Evolutionary conservation across 371 early-diverging fungal genomes (phyloP).

Genomic region (Rhizopus microsporus): DNA sequence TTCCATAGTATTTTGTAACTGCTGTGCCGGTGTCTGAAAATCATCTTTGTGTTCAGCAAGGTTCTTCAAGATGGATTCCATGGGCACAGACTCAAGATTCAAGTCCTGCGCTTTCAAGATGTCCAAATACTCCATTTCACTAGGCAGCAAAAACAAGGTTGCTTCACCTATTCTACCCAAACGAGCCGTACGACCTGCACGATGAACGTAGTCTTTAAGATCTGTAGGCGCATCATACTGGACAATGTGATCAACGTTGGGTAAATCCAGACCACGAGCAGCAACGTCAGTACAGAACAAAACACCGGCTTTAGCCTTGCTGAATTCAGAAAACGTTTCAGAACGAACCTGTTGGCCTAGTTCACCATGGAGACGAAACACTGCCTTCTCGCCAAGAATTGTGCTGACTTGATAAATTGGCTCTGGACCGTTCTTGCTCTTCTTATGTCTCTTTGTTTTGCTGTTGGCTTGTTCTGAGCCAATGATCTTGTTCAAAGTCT

Average conservation of each 20-base stretch:
- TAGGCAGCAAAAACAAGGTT: constrained; percentile 81
- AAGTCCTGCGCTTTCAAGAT: constrained; percentile 72
- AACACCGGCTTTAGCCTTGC: constrained; percentile 63
- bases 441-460: constrained; percentile 25
- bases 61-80: constrained; percentile 53
- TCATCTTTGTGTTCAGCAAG: constrained; percentile 43
- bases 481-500: constrained; percentile 22
- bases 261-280: constrained; percentile 97
- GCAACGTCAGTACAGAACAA: constrained; percentile 98
- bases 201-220: constrained; percentile 93
- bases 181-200: constrained; percentile 99
- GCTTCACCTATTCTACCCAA: constrained; percentile 87
- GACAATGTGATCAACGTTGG: constrained; percentile 89
- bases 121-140: constrained; percentile 84
- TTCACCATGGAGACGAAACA: constrained; percentile 91
- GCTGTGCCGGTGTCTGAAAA: constrained; percentile 60
- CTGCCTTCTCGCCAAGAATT: constrained; percentile 55
- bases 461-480: constrained; percentile 17
- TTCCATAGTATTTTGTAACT: constrained; percentile 70
- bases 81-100: constrained; percentile 48
- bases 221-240: constrained; percentile 98
- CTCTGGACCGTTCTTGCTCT: constrained; percentile 26
- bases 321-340: constrained; percentile 74
- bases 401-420: constrained; percentile 43
- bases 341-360: constrained; percentile 79